phyloP scores from a whole-genome alignment of 2,329 filamentous ascomycete species.

The Xylariaceae sp. region DNA sequence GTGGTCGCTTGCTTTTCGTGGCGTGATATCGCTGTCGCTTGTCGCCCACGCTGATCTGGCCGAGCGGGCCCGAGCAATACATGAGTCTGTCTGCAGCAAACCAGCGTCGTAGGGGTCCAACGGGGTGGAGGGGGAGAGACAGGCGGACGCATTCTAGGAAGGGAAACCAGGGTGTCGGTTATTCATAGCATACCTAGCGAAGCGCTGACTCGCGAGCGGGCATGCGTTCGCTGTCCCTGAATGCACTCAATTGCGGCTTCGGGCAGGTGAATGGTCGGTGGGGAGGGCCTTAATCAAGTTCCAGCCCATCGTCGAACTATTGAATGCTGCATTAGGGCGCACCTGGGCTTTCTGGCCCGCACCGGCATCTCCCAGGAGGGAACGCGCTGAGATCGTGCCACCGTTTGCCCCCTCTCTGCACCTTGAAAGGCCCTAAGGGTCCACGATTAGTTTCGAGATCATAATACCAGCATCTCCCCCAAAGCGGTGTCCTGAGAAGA shows the following conservation, averaged over 20 bases:
- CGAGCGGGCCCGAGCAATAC: slow-evolving; percentile 22
- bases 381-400: slow-evolving; percentile 12
- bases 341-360: slow-evolving; percentile 26
- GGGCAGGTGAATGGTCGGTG: slow-evolving; percentile 24
- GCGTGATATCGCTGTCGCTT: slow-evolving; percentile 20
- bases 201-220: slow-evolving; percentile 16
- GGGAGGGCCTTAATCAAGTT: slow-evolving; percentile 26
- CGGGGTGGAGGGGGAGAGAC: no score
- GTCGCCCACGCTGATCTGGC: slow-evolving; percentile 12
- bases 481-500: slow-evolving; percentile 14
- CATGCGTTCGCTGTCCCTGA: neutral
- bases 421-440: slow-evolving; percentile 14
- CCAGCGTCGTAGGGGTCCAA: no score
- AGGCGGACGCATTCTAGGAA: neutral
- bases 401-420: slow-evolving; percentile 22
- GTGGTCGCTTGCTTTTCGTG: slow-evolving; percentile 16
- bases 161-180: neutral
- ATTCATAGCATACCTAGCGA: slow-evolving; percentile 18
- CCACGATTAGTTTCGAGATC: slow-evolving; percentile 23
- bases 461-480: slow-evolving; percentile 29
- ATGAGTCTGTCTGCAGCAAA: slow-evolving; percentile 20
- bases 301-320: slow-evolving; percentile 33
- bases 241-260: slow-evolving; percentile 21
- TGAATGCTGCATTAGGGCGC: slow-evolving; percentile 33
- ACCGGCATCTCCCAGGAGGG: slow-evolving; percentile 30